These are phyloP conservation scores for Blastobotrys apis DNA, from an alignment of 1,139 yeast genomes.

Conservation along the genomic window DNA sequence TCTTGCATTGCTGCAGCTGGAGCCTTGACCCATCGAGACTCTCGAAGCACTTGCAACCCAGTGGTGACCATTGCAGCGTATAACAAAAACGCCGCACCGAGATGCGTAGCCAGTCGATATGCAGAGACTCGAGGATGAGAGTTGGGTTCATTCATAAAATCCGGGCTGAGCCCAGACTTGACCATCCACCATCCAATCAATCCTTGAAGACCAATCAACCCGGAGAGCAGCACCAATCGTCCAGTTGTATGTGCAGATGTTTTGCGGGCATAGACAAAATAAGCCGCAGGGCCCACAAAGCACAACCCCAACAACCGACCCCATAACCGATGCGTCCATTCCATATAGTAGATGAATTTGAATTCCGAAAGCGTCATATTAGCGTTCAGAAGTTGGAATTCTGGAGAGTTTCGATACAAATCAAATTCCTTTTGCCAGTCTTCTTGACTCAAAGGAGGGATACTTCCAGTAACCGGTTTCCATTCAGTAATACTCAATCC, in stretches of 20 bases:
- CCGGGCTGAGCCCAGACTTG: slow-evolving; percentile 84
- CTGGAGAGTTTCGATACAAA: slow-evolving; percentile 84
- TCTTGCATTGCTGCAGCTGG: slow-evolving; percentile 52
- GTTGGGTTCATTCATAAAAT: slow-evolving; percentile 70
- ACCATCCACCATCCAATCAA: slow-evolving; percentile 99
- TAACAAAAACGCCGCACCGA: slow-evolving; percentile 87
- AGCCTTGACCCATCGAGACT: slow-evolving; percentile 60
- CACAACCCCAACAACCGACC: slow-evolving; percentile 87
- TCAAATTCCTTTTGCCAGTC: slow-evolving; percentile 86
- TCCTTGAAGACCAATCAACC: slow-evolving; percentile 85
- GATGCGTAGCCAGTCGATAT: slow-evolving; percentile 87
- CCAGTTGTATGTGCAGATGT: slow-evolving; percentile 68
- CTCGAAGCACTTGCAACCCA: slow-evolving; percentile 77
- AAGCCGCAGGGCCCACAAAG: slow-evolving; percentile 79
- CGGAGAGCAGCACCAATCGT: slow-evolving; percentile 67
- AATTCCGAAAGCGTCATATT: slow-evolving; percentile 89
- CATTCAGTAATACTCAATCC: slow-evolving; percentile 97
- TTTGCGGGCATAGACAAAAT: slow-evolving; percentile 63
- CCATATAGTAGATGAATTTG: slow-evolving; percentile 94
- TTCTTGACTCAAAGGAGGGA: slow-evolving; percentile 75
- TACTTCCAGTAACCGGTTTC: slow-evolving; percentile 94
- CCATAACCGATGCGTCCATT: slow-evolving; percentile 92
- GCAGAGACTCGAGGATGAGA: slow-evolving; percentile 93
- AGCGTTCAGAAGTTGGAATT: slow-evolving; percentile 81
- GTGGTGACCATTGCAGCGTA: slow-evolving; percentile 89